These are phyloP conservation scores for Phragmites australis DNA, from an alignment of 176 grass and related monocot genomes.

Conservation along the genomic window DNA sequence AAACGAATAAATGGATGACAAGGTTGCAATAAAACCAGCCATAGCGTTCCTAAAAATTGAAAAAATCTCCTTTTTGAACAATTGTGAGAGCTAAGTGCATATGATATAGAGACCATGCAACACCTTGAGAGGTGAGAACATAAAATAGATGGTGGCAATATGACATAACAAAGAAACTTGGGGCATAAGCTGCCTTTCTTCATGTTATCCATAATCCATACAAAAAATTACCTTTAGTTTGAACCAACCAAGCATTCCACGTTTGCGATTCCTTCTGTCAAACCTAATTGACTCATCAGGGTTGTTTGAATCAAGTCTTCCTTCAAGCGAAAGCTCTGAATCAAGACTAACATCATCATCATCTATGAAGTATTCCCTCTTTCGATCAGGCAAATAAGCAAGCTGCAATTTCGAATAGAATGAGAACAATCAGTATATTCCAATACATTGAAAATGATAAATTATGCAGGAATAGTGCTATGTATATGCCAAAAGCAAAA, in stretches of 20 bases:
- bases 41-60: too few relatives aligned
- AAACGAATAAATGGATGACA: too few relatives aligned
- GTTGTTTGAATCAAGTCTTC: constrained; percentile 55
- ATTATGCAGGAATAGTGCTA: constrained; percentile 16
- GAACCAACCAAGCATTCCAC: constrained; percentile 97
- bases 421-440: constrained; percentile 25
- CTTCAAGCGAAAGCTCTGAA: constrained; percentile 85
- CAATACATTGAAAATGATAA: constrained; percentile 15
- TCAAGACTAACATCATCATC: constrained; percentile 79
- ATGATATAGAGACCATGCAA: too few relatives aligned
- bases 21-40: too few relatives aligned
- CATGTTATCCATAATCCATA: constrained; percentile 10
- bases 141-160: too few relatives aligned
- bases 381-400: constrained; percentile 95
- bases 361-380: constrained; percentile 65
- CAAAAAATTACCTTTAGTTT: constrained; percentile 71
- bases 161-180: too few relatives aligned
- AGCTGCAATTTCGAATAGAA: constrained; percentile 61
- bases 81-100: too few relatives aligned
- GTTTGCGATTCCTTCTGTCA: constrained; percentile 83
- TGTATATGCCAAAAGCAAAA: constrained; percentile 1
- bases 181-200: neutral
- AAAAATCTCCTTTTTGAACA: too few relatives aligned
- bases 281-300: constrained; percentile 65
- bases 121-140: too few relatives aligned